These are phyloP conservation scores for Pholiota adiposa DNA, from an alignment of 1,284 basidiomycete species.

Conservation along the genomic window DNA sequence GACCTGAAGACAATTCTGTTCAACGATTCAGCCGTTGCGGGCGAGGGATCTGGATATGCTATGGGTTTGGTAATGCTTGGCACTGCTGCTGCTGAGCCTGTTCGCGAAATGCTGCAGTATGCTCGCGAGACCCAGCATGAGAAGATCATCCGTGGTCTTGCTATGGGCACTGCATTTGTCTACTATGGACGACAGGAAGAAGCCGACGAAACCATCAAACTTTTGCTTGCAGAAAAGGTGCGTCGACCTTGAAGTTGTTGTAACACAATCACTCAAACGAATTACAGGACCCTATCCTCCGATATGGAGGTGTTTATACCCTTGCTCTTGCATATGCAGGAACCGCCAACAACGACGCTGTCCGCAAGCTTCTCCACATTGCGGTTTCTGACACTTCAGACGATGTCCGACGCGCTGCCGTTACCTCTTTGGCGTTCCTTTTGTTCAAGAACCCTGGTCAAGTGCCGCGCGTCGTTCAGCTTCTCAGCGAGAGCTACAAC, in stretches of 20 bases:
- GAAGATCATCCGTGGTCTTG: slow-evolving; percentile 95
- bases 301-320: slow-evolving; percentile 96
- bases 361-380: slow-evolving; percentile 89
- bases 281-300: slow-evolving; percentile 87
- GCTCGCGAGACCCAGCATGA: slow-evolving; percentile 96
- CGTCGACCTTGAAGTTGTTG: slow-evolving; percentile 15
- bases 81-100: slow-evolving; percentile 76
- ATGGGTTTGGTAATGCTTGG: slow-evolving; percentile 98
- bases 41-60: slow-evolving; percentile 92
- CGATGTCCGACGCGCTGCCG: slow-evolving; percentile 93
- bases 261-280: not conserved
- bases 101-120: slow-evolving; percentile 93
- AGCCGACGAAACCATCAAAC: slow-evolving; percentile 79
- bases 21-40: slow-evolving; percentile 91
- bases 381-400: slow-evolving; percentile 97
- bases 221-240: slow-evolving; percentile 86
- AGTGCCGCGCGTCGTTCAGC: slow-evolving; percentile 93
- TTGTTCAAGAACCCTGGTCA: slow-evolving; percentile 94
- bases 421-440: slow-evolving; percentile 92
- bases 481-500: slow-evolving; percentile 96
- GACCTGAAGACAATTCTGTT: slow-evolving; percentile 88
- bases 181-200: slow-evolving; percentile 91
- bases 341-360: slow-evolving; percentile 90
- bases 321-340: slow-evolving; percentile 94
- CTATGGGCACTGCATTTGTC: slow-evolving; percentile 89